These are phyloP conservation scores for Alternaria sp. DNA, from an alignment of 2,329 filamentous ascomycete species.

Conservation along the genomic window DNA sequence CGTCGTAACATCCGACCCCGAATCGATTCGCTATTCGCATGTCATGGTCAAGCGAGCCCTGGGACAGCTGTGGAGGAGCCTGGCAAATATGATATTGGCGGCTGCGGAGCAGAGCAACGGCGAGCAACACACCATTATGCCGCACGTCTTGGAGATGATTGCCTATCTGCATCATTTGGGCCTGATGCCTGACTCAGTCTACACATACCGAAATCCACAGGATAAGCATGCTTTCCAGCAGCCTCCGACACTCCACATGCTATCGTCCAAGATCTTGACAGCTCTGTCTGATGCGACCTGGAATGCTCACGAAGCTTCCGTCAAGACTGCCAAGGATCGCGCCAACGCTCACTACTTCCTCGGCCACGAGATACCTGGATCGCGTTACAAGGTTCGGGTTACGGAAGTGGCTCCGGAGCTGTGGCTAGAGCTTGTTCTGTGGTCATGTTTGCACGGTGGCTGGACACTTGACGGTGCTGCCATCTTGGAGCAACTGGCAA, in stretches of 20 bases:
- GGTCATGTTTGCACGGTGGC: constrained; percentile 60
- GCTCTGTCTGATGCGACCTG: constrained; percentile 61
- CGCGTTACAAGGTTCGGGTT: constrained; percentile 53
- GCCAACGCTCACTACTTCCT: constrained; percentile 52
- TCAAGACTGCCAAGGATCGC: constrained; percentile 36
- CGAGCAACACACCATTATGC: constrained; percentile 46
- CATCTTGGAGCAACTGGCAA: constrained; percentile 48
- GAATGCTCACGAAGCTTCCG: constrained; percentile 56
- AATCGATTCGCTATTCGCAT: constrained; percentile 32
- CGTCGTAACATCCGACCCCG: constrained; percentile 36
- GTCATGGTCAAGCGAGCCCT: constrained; percentile 48
- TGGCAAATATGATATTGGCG: constrained; percentile 57
- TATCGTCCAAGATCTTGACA: constrained; percentile 59
- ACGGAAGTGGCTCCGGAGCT: constrained; percentile 56
- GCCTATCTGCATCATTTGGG: constrained; percentile 58
- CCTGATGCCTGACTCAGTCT: constrained; percentile 58
- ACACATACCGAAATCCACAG: constrained; percentile 49
- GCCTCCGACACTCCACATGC: constrained; percentile 58
- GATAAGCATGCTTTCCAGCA: constrained; percentile 54
- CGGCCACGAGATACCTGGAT: constrained; percentile 56
- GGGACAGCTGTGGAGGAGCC: constrained; percentile 57
- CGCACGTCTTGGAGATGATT: constrained; percentile 58
- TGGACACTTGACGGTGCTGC: constrained; percentile 56
- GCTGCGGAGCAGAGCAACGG: constrained; percentile 36
- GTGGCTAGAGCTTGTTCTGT: constrained; percentile 63